Base-by-base conservation (phyloP, 192 early-diverging fungal genomes). In the Linderina pennispora region DNA sequence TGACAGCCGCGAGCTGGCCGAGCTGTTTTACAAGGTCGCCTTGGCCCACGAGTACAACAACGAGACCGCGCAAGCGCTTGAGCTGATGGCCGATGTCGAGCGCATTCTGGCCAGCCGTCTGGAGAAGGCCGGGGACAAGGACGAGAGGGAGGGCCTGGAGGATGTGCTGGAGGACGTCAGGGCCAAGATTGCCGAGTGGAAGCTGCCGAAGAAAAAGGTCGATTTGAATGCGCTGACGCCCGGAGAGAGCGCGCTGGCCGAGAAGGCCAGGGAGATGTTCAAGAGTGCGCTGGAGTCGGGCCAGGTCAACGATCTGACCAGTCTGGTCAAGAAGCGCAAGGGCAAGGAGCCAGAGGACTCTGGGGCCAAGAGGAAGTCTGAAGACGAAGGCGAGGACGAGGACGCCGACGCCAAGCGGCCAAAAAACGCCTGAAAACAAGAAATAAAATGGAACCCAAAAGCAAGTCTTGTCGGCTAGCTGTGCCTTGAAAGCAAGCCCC, bases 11-110 rank as follows among this genome's bases (percentile, higher is more conserved):
- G 68, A 76, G 36, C 41, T 72, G 9, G 74, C 74, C 32, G 74
- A 71, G 51, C 50, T 66, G 9, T 67, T 60, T 56, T 76, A 76
- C 57, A 76, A 72, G 42, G 56, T 76, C 7, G 67, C 74, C 0
- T 23, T 76, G 11, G 74, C 74, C 7, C 39, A 59, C 31, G 74
- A 76, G 48, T 76, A 76, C 48, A 65, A 61, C 42, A 50, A 53
- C 23, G 50, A 72, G 0, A 71, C 22, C n/a, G 9, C 9, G 13
- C 38, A 49, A 34, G 74, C 74, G n/a, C 39, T 71, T 15, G 55
- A 57, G 45, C 49, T 59, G 18, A 61, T 76, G 63, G 37, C 40
- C 11, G 58, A 72, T 3, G 68, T 76, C n/a, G 35, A 66, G 40
- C 58, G 54, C 3, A 65, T 75, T 23, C 46, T 75, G 17, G 43